Base-by-base conservation (phyloP, 169 alveolate species). In the Plasmodium vivax region DNA sequence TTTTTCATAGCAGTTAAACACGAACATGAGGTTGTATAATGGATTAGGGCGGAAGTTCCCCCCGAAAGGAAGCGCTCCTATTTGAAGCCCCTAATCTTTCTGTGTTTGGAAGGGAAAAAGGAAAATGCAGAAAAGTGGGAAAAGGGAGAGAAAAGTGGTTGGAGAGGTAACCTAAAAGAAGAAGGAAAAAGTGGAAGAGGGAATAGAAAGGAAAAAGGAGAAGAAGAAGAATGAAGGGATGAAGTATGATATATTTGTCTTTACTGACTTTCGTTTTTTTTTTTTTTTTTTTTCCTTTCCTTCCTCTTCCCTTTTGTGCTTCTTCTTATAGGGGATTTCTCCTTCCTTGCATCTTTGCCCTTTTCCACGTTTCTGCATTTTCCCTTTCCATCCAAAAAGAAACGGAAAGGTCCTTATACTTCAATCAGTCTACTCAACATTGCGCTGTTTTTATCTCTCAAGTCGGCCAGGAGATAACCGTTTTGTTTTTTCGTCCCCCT, bases 361-460 rank as follows among this genome's bases (percentile, higher is more conserved):
- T 34, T 19, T 32, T n/a, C n/a, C n/a, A n/a, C n/a, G n/a, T n/a
- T n/a, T n/a, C n/a, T n/a, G n/a, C n/a, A n/a, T 32, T 84, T 14
- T 84, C 54, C 74, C 68, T 84, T 84, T 34, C 14, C 74, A n/a
- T 62, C 54, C 16, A 23, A 41, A 72, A 84, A 30, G 36, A 71
- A 45, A 3, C 93, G 72, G 75, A 84, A 84, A 84, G 82, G 75
- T 45, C 93, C 93, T 43, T 84, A 84, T 84, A 74, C 93, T 73
- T 84, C 93, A 84, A 84, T 84, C 93, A 73, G 93, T 72, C 47
- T 72, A 84, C 93, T 72, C 12, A 84, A 84, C 75, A 82, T 23
- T 84, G 93, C 93, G 93, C 93, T 84, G 72, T 84, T 84, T 56
- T 43, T 84, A 84, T 84, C 93, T 84, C 93, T 84, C 93, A 45